These are phyloP conservation scores for Boletus reticulatus DNA, from an alignment of 768 basidiomycete genomes.

Conservation along the genomic window DNA sequence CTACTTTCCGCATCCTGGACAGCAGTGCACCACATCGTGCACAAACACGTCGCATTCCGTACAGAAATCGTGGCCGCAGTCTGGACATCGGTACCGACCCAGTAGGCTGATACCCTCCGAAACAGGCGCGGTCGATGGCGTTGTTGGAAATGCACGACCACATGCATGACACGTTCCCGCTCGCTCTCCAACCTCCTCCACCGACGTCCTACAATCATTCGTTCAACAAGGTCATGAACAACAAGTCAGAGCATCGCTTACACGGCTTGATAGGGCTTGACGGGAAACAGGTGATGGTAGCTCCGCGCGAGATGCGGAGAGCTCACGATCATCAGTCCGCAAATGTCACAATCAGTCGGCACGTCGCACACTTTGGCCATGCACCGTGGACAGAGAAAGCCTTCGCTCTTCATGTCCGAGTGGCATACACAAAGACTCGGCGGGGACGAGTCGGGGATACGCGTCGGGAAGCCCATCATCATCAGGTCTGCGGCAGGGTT, in stretches of 20 bases:
- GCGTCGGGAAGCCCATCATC: slow-evolving; percentile 99
- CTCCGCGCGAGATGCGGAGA: slow-evolving; percentile 96
- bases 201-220: slow-evolving; percentile 33
- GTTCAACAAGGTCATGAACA: slow-evolving; percentile 2
- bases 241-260: slow-evolving; percentile 41
- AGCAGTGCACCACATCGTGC: slow-evolving; percentile 93
- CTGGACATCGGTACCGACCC: slow-evolving; percentile 86
- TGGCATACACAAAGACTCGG: slow-evolving; percentile 92
- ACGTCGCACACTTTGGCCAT: slow-evolving; percentile 94
- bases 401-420: slow-evolving; percentile 86
- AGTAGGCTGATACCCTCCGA: slow-evolving; percentile 76
- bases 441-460: slow-evolving; percentile 79
- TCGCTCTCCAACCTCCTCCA: slow-evolving; percentile 37
- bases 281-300: slow-evolving; percentile 94
- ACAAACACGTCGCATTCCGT: slow-evolving; percentile 95
- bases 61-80: slow-evolving; percentile 87
- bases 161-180: slow-evolving; percentile 71
- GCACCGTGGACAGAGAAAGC: slow-evolving; percentile 94
- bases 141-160: slow-evolving; percentile 61
- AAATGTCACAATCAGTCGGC: slow-evolving; percentile 97
- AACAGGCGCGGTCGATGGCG: slow-evolving; percentile 34
- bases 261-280: slow-evolving; percentile 81
- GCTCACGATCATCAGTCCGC: slow-evolving; percentile 96
- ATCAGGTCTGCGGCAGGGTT: slow-evolving; percentile 86
- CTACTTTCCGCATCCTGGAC: slow-evolving; percentile 76